These are phyloP conservation scores for Kwoniella dejecticola DNA, from an alignment of 768 basidiomycete genomes.

Conservation along the genomic window DNA sequence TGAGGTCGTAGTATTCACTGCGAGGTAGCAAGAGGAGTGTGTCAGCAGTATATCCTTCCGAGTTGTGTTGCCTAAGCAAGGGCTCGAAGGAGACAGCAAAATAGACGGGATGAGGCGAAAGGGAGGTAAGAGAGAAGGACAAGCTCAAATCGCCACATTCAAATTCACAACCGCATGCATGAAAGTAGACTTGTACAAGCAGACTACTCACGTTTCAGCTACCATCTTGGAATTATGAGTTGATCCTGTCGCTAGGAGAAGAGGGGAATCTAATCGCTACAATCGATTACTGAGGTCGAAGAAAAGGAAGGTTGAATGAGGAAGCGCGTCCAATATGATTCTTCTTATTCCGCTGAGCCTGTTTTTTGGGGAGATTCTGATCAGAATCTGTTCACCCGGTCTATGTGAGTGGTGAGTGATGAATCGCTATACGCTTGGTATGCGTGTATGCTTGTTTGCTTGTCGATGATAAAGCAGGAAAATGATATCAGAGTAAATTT, in stretches of 20 bases:
- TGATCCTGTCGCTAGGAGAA: not conserved
- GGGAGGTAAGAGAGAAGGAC: not conserved
- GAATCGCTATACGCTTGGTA: constrained; percentile 14
- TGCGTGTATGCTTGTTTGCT: not conserved
- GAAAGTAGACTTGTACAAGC: not conserved
- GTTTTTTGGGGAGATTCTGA: too few relatives aligned
- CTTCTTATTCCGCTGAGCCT: too few relatives aligned
- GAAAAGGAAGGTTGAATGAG: not conserved
- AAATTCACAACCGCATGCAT: too few relatives aligned
- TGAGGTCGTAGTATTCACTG: constrained; percentile 65
- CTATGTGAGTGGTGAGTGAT: constrained; percentile 8
- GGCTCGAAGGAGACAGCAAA: too few relatives aligned
- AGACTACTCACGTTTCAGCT: constrained; percentile 43
- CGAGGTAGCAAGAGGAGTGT: not conserved
- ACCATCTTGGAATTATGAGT: constrained; percentile 37
- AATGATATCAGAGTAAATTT: not conserved
- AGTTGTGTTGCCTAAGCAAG: not conserved
- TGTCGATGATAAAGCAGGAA: constrained; percentile 7
- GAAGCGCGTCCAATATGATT: not conserved
- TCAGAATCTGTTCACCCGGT: not conserved
- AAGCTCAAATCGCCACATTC: too few relatives aligned
- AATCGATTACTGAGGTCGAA: not conserved
- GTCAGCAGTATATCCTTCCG: not conserved
- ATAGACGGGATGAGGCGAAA: too few relatives aligned
- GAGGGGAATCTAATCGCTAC: constrained; percentile 19